Conservation (phyloP, 129 eudicot genomes). For the Saussurea involucrata region DNA sequence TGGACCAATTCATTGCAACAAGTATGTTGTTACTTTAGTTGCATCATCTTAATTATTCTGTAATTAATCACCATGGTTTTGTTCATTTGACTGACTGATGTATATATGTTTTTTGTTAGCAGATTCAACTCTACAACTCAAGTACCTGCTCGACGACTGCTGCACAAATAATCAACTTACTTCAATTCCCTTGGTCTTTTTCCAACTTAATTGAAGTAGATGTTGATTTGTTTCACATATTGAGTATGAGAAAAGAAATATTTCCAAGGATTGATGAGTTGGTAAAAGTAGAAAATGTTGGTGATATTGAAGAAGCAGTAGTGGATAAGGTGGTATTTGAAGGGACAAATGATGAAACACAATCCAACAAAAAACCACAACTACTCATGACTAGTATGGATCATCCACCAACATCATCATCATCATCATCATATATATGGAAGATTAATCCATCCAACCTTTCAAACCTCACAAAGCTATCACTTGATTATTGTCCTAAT, state of each 20-base stretch:
- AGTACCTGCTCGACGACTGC: background rate
- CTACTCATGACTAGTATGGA: background rate
- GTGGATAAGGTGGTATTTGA: background rate
- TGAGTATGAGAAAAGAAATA: no score
- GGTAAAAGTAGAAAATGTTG: background rate
- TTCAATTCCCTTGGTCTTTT: no score
- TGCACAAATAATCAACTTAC: background rate
- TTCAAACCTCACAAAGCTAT: background rate
- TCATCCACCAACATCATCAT: background rate
- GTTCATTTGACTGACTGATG: background rate
- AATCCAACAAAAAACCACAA: background rate
- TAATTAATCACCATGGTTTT: background rate
- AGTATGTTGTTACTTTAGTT: no score
- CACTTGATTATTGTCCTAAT: rapidly evolving
- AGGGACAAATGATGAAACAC: background rate
- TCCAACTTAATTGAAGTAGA: no score
- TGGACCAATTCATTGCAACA: background rate
- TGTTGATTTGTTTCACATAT: no score
- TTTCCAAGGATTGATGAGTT: background rate
- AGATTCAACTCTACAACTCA: background rate
- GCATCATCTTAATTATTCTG: no score
- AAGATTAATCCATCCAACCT: background rate
- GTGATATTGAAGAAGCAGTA: background rate
- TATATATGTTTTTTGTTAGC: background rate
- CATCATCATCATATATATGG: background rate